Base-by-base conservation (phyloP, 345 rosid species). In the Gynandropsis gynandra region DNA sequence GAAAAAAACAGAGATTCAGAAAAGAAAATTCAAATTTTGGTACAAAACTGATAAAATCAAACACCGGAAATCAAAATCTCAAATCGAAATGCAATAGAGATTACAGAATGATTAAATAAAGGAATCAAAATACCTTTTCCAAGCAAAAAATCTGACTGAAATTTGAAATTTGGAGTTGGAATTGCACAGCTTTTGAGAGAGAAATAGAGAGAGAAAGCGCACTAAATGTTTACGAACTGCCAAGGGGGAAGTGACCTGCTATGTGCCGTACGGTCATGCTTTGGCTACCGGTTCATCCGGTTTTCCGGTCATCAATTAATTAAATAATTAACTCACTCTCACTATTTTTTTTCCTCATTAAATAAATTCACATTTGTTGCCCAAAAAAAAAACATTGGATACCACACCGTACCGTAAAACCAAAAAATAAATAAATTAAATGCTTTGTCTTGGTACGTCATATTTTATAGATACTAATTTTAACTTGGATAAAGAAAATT, bases 151-250 rank as follows among this genome's bases (percentile, higher is more conserved):
- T 27, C 15, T 7, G 13, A 13, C 16, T 13, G 24, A 34, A 57
- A 3, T 10, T 50, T 20, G 19, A 53, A 24, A 49, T 32, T 11
- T 31, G 34, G 20, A 1, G 53, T 20, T 15, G 61, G 38, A 53
- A 50, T 46, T 53, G 75, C 74, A 51, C 77, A 47, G 63, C 65
- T 61, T 70, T 70, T 68, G 67, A 67, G 73, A 42, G 46, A 17
- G 49, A 51, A 42, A 43, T 51, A 57, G 50, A 18, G 14, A 41
- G 41, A 31, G 42, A n/a, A 24, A 13, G 55, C 68, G 70, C 78
- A 75, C 71, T 77, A 71, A 82, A 75, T 79, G 85, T 83, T 66
- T 62, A 71, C 82, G 85, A 79, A 81, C 89, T 72, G 81, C 85
- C 75, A 61, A 36, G 10, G n/a, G 60, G 68, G 70, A 48, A 64